A percentile compares a stretch with the other conserved stretches of the same genome.
These are phyloP conservation scores for Diutina neorugosa DNA, from an alignment of 1,139 yeast genomes.

Conservation along the genomic window DNA sequence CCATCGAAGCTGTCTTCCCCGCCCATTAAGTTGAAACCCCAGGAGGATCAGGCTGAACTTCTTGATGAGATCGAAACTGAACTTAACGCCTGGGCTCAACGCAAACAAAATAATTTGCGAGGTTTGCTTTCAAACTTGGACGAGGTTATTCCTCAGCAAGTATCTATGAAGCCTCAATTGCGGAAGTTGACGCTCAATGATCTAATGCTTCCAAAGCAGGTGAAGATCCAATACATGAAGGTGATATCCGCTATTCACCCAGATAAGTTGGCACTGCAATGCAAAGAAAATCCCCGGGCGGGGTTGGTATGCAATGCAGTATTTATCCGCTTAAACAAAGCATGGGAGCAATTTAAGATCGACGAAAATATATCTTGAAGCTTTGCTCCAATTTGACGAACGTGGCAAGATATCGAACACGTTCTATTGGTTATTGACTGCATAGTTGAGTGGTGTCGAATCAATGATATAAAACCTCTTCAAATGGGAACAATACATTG, in stretches of 20 bases:
- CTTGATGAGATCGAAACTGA: conserved; percentile 10
- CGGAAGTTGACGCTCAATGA: conserved; percentile 42
- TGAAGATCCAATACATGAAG: conserved; percentile 77
- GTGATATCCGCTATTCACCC: conserved; percentile 94
- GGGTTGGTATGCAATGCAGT: conserved; percentile 82
- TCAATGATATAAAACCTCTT: too few species aligned
- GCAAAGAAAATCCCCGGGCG: conserved; percentile 43
- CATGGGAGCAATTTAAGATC: conserved; percentile 79
- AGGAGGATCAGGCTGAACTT: conserved; percentile 4
- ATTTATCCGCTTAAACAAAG: conserved; percentile 69
- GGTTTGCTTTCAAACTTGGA: conserved; percentile 61
- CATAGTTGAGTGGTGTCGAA: too few species aligned
- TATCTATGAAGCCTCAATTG: conserved; percentile 27
- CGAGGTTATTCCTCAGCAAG: conserved; percentile 40
- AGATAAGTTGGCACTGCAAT: conserved; percentile 44
- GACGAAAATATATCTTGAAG: neutral
- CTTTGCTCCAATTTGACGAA: neutral
- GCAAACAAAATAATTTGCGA: conserved; percentile 71
- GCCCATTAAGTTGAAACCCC: conserved; percentile 2
- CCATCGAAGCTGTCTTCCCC: neutral
- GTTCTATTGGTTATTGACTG: neutral
- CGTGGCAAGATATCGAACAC: too few species aligned
- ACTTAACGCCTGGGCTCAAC: conserved; percentile 53
- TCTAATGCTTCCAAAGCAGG: conserved; percentile 82
- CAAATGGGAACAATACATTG: too few species aligned